Percentiles rank a stretch among this genome's conserved stretches.
These are phyloP conservation scores for Dioscorea alata DNA, from an alignment of 106 monocot species.

Conservation along the genomic window DNA sequence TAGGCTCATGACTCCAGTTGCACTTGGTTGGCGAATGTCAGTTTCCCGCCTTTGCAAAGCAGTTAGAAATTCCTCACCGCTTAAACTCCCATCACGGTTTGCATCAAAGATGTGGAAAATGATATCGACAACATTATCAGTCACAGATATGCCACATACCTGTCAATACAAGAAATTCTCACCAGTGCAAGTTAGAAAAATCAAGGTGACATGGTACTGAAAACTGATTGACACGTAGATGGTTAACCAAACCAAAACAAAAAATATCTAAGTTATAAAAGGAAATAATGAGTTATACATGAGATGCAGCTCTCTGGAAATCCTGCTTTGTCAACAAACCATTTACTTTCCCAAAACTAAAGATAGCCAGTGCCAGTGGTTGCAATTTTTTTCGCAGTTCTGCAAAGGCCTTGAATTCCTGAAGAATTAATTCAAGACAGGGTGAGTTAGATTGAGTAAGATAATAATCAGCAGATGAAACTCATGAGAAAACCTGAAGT, in stretches of 20 bases:
- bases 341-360: slow-evolving; percentile 75
- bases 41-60: slow-evolving; percentile 62
- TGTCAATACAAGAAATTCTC: not conserved
- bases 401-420: slow-evolving; percentile 94
- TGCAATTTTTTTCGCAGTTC: slow-evolving; percentile 58
- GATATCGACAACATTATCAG: slow-evolving; percentile 73
- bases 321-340: slow-evolving; percentile 81
- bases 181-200: no score
- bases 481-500: no score
- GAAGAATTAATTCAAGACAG: slow-evolving; percentile 2
- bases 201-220: no score
- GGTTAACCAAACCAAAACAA: no score
- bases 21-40: slow-evolving; percentile 48
- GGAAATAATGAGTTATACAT: slow-evolving; percentile 33
- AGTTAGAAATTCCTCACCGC: slow-evolving; percentile 66
- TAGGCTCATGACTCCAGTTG: slow-evolving; percentile 28
- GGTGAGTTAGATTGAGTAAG: no score
- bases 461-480: no score
- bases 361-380: slow-evolving; percentile 63
- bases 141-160: slow-evolving; percentile 74
- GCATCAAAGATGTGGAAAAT: slow-evolving; percentile 85
- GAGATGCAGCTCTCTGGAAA: slow-evolving; percentile 74
- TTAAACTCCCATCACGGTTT: slow-evolving; percentile 62
- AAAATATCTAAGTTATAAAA: no score
- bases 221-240: no score